Evolutionary conservation across 805 yeast species (phyloP), one percentile per base, ranked within the genome.

Genomic region (Phaffomyces opuntiae): DNA sequence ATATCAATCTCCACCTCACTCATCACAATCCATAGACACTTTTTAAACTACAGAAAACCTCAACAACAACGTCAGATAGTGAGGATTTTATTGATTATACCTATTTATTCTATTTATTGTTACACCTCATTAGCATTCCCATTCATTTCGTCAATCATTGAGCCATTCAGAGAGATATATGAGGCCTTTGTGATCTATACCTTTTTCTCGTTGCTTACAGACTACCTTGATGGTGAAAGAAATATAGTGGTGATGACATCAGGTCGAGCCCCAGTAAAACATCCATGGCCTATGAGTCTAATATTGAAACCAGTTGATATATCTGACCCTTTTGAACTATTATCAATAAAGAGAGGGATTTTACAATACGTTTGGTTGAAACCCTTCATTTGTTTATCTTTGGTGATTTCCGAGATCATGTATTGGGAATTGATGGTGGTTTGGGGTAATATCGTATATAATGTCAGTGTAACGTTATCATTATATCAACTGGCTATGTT

Each of bases 141-240:
- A n/a, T 53, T 53, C 5, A 49, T 68, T 29, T 78, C 72, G 41
- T 66, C 62, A 45, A 69, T 70, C 46, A 53, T 88, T 3, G 93
- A 85, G 53, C 95, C 96, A 0, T 56, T 86, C 0, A 71, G 93
- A 39, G 99, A 93, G 61, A 78, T 91, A 1, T 93, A 93, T 64
- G 99, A 93, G 64, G 97, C 98, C 0, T 87, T 93, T 65, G 96
- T 90, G 32, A 86, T 93, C 32, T 93, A 93, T 64, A 88, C 96
- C 2, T 93, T 93, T 62, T 91, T 87, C 68, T 76, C 91, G 31
- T 70, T 89, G 27, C 69, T 93, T 45, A 88, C 95, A 0, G 77
- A 81, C 51, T 76, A 88, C 69, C 71, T 93, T 9, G 98, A 97
- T 0, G 99, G 99, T 16, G 99, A 95, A 60, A 72, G 95, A 42